Base-by-base conservation (phyloP, 495 filamentous ascomycete genomes). In the Parathielavia hyrcaniae region DNA sequence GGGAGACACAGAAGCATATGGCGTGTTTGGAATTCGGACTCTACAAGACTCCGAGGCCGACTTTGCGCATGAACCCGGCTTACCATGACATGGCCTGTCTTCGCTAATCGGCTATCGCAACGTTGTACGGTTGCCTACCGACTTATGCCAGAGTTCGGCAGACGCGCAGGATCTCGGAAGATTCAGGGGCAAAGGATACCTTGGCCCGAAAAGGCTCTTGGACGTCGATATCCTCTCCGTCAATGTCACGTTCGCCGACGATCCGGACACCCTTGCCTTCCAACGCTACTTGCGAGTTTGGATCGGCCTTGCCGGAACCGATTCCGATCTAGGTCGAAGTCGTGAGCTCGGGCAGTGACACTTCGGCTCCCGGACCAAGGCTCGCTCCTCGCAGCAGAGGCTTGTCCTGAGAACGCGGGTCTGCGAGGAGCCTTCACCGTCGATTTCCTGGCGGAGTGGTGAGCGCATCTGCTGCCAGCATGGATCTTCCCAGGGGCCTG, bases 181-280 rank as follows among this genome's bases (percentile, higher is more conserved):
- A 17, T 30, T n/a, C 45, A 23, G 12, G 23, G n/a, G 22, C 5
- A 22, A 57, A 57, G 23, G 45, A 32, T 12, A 36, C 55, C 34
- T 57, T 50, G 35, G 36, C 38, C 5, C 44, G 35, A 19, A 57
- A 17, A 19, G 55, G 55, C 40, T 46, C 48, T 16, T 52, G 48
- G 30, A 52, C 39, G 12, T 51, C 30, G 14, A n/a, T 19, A 13
- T 34, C 30, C 16, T 58, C 23, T 46, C 35, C 56, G 26, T 51
- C 55, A n/a, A 26, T 6, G 48, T 50, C 32, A 6, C 12, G 32
- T 13, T 52, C 35, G 10, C 49, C 36, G 6, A 22, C 20, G 20
- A 59, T 34, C 19, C 39, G 41, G n/a, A 53, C 57, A 4, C 26
- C 48, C 7, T 53, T 39, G 8, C 36, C 46, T 13, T 11, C 11